Conservation (phyloP, 106 monocot genomes). For the Gastrodia elata region DNA sequence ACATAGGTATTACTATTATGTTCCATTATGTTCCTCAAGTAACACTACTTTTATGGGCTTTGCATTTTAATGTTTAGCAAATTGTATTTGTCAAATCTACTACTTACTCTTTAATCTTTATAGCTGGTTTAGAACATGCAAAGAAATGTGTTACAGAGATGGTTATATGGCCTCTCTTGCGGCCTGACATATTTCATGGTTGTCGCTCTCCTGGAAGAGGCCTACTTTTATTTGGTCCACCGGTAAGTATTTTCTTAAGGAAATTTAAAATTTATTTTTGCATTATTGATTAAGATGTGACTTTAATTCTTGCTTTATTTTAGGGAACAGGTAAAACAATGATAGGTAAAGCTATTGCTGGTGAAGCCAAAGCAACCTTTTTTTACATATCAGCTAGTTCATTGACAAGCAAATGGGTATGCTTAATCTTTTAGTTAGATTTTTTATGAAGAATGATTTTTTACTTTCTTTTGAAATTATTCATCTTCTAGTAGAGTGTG, state of each 20-base stretch:
- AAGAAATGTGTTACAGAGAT: constrained; percentile 99
- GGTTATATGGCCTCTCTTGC: constrained; percentile 98
- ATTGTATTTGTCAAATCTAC: constrained; percentile 3
- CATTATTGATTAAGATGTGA: constrained; percentile 7
- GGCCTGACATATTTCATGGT: constrained; percentile 93
- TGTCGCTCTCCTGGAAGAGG: constrained; percentile 94
- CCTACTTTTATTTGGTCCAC: constrained; percentile 90
- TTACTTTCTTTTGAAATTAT: not conserved
- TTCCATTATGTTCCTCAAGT: not conserved
- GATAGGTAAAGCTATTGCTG: constrained; percentile 99
- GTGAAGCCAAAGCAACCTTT: constrained; percentile 97
- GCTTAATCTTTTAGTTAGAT: constrained; percentile 6
- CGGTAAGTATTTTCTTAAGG: constrained; percentile 41
- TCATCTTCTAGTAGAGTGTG: not conserved
- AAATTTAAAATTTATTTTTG: not conserved
- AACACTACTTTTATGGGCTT: not conserved
- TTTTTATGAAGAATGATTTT: not conserved
- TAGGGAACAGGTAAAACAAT: constrained; percentile 99
- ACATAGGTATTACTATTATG: constrained; percentile 61
- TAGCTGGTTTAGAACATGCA: constrained; percentile 98
- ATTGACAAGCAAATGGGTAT: constrained; percentile 96
- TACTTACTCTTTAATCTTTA: constrained; percentile 12
- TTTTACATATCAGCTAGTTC: constrained; percentile 99
- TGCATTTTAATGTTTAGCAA: not conserved
- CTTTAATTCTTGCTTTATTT: constrained; percentile 2